Base-by-base conservation (phyloP, 2,329 filamentous ascomycete species). In the Fusarium sulawesiense region DNA sequence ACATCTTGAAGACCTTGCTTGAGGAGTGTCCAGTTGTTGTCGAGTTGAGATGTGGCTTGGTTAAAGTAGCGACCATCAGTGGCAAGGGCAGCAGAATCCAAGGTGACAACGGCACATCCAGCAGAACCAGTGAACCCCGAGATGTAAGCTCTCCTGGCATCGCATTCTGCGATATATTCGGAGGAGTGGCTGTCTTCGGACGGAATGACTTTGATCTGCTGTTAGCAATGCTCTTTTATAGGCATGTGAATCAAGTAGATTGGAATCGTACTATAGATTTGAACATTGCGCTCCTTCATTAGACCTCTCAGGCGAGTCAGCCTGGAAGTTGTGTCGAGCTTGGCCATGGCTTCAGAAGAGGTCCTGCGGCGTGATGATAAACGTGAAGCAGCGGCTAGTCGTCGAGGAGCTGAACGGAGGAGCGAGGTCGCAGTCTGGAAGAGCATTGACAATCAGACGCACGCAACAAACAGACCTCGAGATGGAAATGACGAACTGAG, bases 51-150 rank as follows among this genome's bases (percentile, higher is more conserved):
- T 67, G 90, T 85, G 27, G 96, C 96, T 81, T 99, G 96, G 82
- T 97, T 98, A 86, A 98, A 99, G 82, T 99, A 99, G 71, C 96
- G 91, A 30, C 96, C 96, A 79, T 99, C 96, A 30, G 96, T 99
- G 14, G 96, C 93, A 60, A 99, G 84, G 16, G 93, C 93, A 18
- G 96, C 96, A 80, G 94, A 94, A 54, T 93, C 91, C 51, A 89
- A 87, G 4, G 94, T 96, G 60, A 99, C 87, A 53, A 99, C 91
- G 41, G 94, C 96, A 70, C 93, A 97, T 62, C 96, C 96, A 45
- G 96, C 95, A 12, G 96, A 99, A 58, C 96, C 96, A 62, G 93
- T 93, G 81, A 99, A 99, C 27, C 96, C 95, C 66, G 90, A 94
- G 74, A 99, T 97, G 77, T 91, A 98, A 78, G 91, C 93, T 84